Evolutionary conservation across 2,329 filamentous ascomycete genomes (phyloP), one percentile per base, ranked within the genome.

Genomic region (Myotisia sp.): DNA sequence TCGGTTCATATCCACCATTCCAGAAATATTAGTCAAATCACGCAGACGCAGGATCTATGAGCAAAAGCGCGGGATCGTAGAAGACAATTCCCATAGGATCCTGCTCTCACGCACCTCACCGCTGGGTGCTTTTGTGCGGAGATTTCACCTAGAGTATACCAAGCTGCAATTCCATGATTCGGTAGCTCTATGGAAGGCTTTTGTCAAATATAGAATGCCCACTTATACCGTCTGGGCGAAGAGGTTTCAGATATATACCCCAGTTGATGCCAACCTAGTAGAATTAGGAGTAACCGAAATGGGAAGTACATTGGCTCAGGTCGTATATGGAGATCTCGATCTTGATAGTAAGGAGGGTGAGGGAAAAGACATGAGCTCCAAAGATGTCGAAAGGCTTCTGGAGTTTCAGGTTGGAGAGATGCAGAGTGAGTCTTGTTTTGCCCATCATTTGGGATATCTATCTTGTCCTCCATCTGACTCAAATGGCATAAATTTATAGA

Each of bases 341-440:
- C 50, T 58, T 9, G 54, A 55, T 20, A 51, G 49, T 20, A 47
- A 50, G 6, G 55, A 57, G 16, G 56, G 60, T 19, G 52, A 59
- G 26, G 54, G 53, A 5, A 54, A 57, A 21, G 53, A 55, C 19
- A 67, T 82, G 36, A 90, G 83, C 54, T 75, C 74, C 0, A 77
- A 87, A 44, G 84, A 92, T 49, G 65, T 90, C 5, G 82, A 92
- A 51, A 72, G 71, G 19, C 62, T 94, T 18, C 60, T 95, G 13
- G 83, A 92, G 44, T 92, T 90, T 46, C 86, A 93, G 50, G 77
- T 95, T 23, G 77, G 82, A 42, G 76, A 84, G 53, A 74, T 94
- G 60, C 86, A 94, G 53, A 81, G 79, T 78, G 59, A 21, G 48
- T 40, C n/a, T 12, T 8, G 10, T 49, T 63, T 56, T 5, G 23